Evolutionary conservation across 257 asterid genomes (phyloP).

Genomic region (Solanum habrochaites): DNA sequence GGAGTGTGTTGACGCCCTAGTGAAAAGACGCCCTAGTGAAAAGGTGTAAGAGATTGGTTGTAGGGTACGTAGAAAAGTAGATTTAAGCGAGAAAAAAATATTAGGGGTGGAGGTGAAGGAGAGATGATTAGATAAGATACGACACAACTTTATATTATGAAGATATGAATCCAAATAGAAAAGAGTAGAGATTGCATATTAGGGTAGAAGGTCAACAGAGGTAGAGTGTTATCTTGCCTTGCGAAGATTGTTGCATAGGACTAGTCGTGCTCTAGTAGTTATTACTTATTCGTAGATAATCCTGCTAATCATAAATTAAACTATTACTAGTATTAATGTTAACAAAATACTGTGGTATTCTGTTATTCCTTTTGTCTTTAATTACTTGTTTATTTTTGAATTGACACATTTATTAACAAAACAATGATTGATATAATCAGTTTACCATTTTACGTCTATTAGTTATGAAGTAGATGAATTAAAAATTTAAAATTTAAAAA

Average conservation of each 20-base stretch:
- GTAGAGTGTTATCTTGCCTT: too few species aligned
- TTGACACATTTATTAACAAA: too few species aligned
- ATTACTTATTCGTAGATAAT: too few species aligned
- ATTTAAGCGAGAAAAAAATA: background rate
- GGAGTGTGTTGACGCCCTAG: background rate
- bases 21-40: too few species aligned
- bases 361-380: background rate
- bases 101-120: accelerated
- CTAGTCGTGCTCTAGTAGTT: background rate
- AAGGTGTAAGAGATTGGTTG: background rate
- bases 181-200: background rate
- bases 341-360: too few species aligned
- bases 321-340: background rate
- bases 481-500: too few species aligned
- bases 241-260: background rate
- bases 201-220: background rate
- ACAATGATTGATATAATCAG: too few species aligned
- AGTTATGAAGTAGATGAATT: too few species aligned
- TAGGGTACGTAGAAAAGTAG: background rate
- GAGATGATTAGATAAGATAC: background rate
- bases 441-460: too few species aligned
- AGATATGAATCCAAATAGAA: background rate
- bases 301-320: too few species aligned
- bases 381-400: too few species aligned
- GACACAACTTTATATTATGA: background rate